Conservation (phyloP, 2,329 filamentous ascomycete genomes). For the Epichloe hybrida region DNA sequence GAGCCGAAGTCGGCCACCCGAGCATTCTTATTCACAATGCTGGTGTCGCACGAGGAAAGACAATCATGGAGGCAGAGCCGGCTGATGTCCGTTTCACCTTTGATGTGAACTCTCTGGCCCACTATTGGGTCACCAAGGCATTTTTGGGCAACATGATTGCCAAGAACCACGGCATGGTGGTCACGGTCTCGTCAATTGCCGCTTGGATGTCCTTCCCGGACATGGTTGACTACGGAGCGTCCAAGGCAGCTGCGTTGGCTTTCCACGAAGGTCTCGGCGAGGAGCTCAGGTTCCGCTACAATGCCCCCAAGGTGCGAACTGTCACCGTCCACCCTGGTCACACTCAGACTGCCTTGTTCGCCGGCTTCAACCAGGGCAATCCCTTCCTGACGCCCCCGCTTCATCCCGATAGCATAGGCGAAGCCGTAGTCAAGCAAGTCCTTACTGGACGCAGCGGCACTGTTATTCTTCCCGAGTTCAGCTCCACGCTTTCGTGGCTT, state of each 20-base stretch:
- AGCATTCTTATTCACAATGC: conserved; percentile 64
- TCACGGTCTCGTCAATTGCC: conserved; percentile 54
- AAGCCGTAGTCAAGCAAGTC: conserved; percentile 35
- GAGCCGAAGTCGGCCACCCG: conserved; percentile 44
- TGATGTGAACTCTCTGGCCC: conserved; percentile 55
- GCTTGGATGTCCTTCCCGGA: conserved; percentile 46
- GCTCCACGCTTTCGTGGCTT: conserved; percentile 26
- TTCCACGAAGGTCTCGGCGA: conserved; percentile 54
- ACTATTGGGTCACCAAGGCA: conserved; percentile 51
- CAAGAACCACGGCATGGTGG: conserved; percentile 57
- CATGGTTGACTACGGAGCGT: conserved; percentile 54
- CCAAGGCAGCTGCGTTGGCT: conserved; percentile 51
- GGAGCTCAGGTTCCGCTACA: conserved; percentile 46
- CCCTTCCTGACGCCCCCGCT: conserved; percentile 21
- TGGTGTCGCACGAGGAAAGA: conserved; percentile 47
- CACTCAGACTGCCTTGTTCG: conserved; percentile 23
- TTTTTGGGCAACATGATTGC: conserved; percentile 54
- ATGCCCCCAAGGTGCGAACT: conserved; percentile 50
- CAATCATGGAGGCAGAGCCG: conserved; percentile 44
- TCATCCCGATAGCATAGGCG: conserved; percentile 27
- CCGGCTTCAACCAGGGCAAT: conserved; percentile 41
- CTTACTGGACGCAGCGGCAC: conserved; percentile 33
- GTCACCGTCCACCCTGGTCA: conserved; percentile 46
- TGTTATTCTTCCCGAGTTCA: conserved; percentile 31
- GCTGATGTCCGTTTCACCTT: conserved; percentile 52